Evolutionary conservation across 257 asterid species (phyloP), one percentile per base, ranked within the genome.

Genomic region (Schizonepeta tenuifolia): DNA sequence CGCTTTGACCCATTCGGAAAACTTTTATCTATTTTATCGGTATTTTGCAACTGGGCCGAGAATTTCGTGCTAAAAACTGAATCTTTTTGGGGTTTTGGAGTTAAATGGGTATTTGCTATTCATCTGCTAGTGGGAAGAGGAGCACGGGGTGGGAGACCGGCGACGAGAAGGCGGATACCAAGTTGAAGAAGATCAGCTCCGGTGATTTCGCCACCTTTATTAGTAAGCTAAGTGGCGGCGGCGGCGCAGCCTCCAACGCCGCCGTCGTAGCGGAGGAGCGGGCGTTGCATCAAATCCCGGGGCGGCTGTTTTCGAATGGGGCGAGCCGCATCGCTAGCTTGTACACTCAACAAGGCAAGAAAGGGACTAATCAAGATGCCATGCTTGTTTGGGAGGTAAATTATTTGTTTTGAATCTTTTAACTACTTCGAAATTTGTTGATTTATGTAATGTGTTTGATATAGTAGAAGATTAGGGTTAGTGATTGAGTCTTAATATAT

Each of bases 371-470:
- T 80, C 99, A 94, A 75, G 99, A 94, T 26, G 97, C 99, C 28
- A 94, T 94, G 97, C 86, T 91, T 82, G 77, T 89, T 82, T 94
- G 99, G 99, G 99, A 94, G 99, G 99, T 31, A 31, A 4, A 91
- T 44, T 66, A n/a, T 84, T 78, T 73, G 69, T 83, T 36, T 50
- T 7, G 0, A 38, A 22, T 67, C 44, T 0, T 40, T 0, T 11
- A 10, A 22, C 21, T 66, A 18, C 10, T 20, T 43, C 0, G 0
- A 21, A 44, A 14, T 69, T 60, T 54, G 21, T 53, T 26, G 21
- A 1, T 53, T 72, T 7, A 20, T 17, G 10, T 59, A 65, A 36
- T 69, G 31, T 67, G 72, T 61, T 35, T 56, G 55, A 20, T 44
- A 0, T 15, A 22, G 51, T 69, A 64, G 47, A 12, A 15, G 1